Conservation (phyloP, 805 yeast genomes). For the Yueomyces sinensis region DNA sequence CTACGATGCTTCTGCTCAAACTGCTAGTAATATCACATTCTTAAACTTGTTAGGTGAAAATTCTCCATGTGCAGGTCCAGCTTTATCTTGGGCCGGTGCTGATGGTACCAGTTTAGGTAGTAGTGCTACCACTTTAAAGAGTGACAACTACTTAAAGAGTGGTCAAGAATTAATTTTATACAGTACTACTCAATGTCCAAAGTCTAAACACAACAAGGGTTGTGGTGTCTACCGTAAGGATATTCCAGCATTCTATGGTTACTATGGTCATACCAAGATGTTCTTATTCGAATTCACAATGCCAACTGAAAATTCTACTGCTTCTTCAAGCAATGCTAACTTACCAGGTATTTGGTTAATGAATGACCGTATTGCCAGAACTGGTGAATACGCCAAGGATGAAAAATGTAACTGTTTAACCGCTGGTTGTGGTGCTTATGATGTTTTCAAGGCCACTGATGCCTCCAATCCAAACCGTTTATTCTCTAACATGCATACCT, state of each 20-base stretch:
- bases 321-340: conserved; percentile 27
- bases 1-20: conserved; percentile 18
- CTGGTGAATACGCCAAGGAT: conserved; percentile 47
- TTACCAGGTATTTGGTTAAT: conserved; percentile 65
- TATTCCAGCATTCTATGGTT: conserved; percentile 61
- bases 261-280: conserved; percentile 50
- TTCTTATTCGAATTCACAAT: conserved; percentile 52
- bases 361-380: conserved; percentile 59
- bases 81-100: conserved; percentile 42
- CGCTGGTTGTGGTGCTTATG: conserved; percentile 67
- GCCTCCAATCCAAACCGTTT: conserved; percentile 37
- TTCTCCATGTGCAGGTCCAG: conserved; percentile 50
- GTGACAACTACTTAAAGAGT: conserved; percentile 36
- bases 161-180: conserved; percentile 45
- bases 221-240: conserved; percentile 62
- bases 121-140: conserved; percentile 33
- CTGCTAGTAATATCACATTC: conserved; percentile 51
- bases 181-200: conserved; percentile 39
- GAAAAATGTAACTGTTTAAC: conserved; percentile 58
- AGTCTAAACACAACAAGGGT: conserved; percentile 37
- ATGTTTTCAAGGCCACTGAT: conserved; percentile 58
- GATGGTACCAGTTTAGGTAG: conserved; percentile 38
- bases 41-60: conserved; percentile 46
- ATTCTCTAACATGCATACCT: conserved; percentile 56
- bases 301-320: conserved; percentile 37